phyloP scores from a whole-genome alignment of 2,329 filamentous ascomycete genomes.

The Penicillium olsonii region DNA sequence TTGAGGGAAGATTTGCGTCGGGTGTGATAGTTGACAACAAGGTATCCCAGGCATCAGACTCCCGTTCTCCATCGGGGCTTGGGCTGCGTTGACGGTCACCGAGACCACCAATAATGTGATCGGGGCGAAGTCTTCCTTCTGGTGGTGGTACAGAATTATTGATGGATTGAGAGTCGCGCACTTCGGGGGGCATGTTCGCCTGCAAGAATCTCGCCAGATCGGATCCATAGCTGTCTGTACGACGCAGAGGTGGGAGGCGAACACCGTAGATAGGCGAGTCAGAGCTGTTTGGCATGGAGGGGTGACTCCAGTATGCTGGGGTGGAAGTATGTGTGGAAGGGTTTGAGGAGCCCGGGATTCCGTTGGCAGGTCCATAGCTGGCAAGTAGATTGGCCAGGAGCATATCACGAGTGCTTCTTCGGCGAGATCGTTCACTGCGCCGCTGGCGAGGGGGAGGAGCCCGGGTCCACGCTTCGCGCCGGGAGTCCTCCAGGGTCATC shows the following conservation, averaged over 20 bases:
- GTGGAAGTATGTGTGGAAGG: neutral
- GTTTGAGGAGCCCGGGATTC: conserved; percentile 18
- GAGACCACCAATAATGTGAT: conserved; percentile 72
- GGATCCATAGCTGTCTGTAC: conserved; percentile 20
- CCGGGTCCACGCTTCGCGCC: conserved; percentile 31
- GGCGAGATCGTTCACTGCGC: conserved; percentile 5
- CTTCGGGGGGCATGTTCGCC: conserved; percentile 32
- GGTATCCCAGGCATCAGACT: conserved; percentile 72
- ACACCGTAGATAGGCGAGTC: conserved; percentile 22
- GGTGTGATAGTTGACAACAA: conserved; percentile 78
- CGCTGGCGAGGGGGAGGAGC: conserved; percentile 7
- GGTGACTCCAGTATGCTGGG: neutral
- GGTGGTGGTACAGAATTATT: conserved; percentile 24
- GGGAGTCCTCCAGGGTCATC: conserved; percentile 31
- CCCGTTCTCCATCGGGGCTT: conserved; percentile 59
- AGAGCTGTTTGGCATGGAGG: neutral
- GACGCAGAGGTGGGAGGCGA: conserved; percentile 28
- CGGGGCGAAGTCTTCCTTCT: conserved; percentile 42
- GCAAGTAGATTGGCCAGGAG: conserved; percentile 29
- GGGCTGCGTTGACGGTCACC: conserved; percentile 82
- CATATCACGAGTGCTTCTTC: conserved; percentile 31
- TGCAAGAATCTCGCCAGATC: conserved; percentile 23
- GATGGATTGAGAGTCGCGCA: conserved; percentile 5
- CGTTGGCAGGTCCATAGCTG: conserved; percentile 17
- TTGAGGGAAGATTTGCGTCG: conserved; percentile 77